These are phyloP conservation scores for Fimicolochytrium jonesii DNA, from an alignment of 192 early-diverging fungal genomes.

Conservation along the genomic window DNA sequence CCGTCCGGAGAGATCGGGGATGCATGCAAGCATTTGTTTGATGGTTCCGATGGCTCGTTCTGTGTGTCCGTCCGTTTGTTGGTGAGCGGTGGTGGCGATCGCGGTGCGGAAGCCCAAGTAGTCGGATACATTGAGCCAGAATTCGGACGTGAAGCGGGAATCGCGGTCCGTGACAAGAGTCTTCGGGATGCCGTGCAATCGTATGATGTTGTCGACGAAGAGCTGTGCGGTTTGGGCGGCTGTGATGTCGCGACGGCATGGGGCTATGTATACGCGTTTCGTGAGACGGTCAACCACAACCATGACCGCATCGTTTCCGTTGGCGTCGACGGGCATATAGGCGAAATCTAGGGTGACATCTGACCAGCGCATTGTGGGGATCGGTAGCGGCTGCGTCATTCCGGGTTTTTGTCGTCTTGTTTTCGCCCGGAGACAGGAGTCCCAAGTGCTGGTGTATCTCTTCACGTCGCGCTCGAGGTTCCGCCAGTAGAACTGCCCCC, in stretches of 20 bases:
- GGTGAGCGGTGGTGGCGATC: constrained; percentile 8
- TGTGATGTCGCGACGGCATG: no score
- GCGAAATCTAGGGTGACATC: background rate
- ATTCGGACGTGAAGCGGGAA: background rate
- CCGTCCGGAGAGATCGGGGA: no score
- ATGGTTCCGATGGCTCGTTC: background rate
- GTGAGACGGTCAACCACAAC: no score
- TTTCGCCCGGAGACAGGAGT: background rate
- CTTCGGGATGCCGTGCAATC: background rate
- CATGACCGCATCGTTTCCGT: no score
- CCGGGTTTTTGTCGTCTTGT: background rate
- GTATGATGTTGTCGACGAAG: background rate
- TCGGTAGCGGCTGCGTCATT: background rate
- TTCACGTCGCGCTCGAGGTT: background rate
- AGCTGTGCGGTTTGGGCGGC: no score
- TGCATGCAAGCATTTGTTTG: constrained; percentile 9
- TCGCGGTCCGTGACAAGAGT: background rate
- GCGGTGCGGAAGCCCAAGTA: background rate
- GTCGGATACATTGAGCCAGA: background rate
- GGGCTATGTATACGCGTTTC: no score
- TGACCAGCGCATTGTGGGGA: background rate
- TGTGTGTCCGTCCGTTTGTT: constrained; percentile 15
- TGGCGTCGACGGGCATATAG: background rate
- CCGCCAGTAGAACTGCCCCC: background rate
- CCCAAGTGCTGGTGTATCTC: background rate